phyloP scores from a whole-genome alignment of 345 rosid genomes.

The Eucalyptus curtisii region DNA sequence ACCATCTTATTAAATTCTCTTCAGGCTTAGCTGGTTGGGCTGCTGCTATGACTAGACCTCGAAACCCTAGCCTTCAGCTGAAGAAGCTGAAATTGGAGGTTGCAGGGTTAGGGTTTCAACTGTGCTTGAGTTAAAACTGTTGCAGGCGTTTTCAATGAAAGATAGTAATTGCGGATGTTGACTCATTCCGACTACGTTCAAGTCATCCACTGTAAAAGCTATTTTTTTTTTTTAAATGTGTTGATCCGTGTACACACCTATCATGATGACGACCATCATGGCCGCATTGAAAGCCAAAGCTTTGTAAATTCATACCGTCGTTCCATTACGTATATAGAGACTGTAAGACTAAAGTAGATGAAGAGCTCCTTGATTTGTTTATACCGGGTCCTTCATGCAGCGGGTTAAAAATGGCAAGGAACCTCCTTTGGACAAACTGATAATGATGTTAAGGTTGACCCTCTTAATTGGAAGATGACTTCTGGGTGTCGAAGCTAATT shows the following conservation, averaged over 20 bases:
- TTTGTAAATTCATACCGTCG: background rate
- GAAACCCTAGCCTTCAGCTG: conserved; percentile 8
- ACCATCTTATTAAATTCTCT: background rate
- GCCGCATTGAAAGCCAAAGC: background rate
- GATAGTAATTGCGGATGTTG: conserved; percentile 15
- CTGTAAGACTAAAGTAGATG: background rate
- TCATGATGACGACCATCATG: background rate
- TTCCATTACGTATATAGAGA: background rate
- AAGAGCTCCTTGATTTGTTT: background rate
- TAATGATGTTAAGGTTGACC: background rate
- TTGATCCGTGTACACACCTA: background rate
- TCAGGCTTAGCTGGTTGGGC: background rate
- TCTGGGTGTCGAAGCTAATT: background rate
- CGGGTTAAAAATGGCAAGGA: background rate
- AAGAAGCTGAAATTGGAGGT: background rate
- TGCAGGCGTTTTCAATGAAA: conserved; percentile 12
- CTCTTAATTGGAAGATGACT: background rate
- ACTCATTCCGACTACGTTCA: background rate
- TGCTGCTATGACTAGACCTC: background rate
- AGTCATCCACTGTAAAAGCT: background rate
- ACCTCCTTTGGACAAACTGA: background rate
- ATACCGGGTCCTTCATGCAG: background rate
- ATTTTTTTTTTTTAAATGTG: background rate
- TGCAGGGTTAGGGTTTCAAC: conserved; percentile 13
- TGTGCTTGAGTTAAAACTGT: background rate